phyloP scores from a whole-genome alignment of 2,329 filamentous ascomycete genomes.

The Epichloe hybrida region DNA sequence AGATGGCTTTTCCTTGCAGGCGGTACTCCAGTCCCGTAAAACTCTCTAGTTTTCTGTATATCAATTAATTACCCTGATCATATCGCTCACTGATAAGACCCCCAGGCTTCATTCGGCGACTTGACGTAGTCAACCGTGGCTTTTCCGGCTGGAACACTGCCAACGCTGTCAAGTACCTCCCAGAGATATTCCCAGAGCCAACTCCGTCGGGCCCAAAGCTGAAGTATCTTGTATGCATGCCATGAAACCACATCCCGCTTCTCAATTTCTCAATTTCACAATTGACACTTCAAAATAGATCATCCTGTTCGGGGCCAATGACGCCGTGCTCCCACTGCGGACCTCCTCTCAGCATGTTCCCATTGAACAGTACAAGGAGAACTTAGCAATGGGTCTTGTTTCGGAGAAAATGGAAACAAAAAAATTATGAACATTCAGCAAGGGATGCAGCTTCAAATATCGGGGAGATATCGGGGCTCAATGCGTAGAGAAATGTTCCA shows the following conservation, averaged over 20 bases:
- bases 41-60: conserved; percentile 4
- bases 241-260: neutral
- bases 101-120: conserved; percentile 57
- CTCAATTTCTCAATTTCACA: neutral
- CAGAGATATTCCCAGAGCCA: conserved; percentile 57
- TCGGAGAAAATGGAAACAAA: no score
- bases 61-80: neutral
- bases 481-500: no score
- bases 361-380: conserved; percentile 59
- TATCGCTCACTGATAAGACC: neutral
- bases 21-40: conserved; percentile 56
- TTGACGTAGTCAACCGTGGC: conserved; percentile 83
- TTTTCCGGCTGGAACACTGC: conserved; percentile 75
- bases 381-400: no score
- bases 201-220: conserved; percentile 43
- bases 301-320: conserved; percentile 82
- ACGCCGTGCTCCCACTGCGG: conserved; percentile 55
- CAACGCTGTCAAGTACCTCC: conserved; percentile 56
- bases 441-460: no score
- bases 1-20: conserved; percentile 61
- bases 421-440: no score
- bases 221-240: conserved; percentile 48
- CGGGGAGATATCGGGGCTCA: no score
- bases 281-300: conserved; percentile 32
- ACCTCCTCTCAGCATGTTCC: conserved; percentile 62